A percentile compares a stretch with the other conserved stretches of the same genome.
Conservation (phyloP, 208 protist genomes). For the Leishmania tarentolae region DNA sequence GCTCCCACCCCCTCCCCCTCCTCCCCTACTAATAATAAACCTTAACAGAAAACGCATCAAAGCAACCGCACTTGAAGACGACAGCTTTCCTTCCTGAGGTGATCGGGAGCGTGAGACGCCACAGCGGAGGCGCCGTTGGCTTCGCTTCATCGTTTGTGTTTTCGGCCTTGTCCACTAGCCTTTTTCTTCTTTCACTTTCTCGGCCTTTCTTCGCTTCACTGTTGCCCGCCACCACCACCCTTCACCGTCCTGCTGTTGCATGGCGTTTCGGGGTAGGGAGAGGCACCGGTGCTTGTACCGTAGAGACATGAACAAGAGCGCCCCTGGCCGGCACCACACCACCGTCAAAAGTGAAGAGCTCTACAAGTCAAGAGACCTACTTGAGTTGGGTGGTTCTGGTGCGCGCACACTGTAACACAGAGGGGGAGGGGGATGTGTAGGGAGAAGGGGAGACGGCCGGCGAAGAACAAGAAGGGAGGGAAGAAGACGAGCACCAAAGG, state of each 20-base stretch:
- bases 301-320: background rate
- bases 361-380: background rate
- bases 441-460: background rate
- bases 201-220: background rate
- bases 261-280: background rate
- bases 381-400: background rate
- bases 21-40: constrained; percentile 1
- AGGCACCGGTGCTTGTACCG: background rate
- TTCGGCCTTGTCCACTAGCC: background rate
- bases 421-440: background rate
- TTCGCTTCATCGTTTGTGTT: too few species aligned
- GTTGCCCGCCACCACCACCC: too few species aligned
- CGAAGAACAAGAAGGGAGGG: too few species aligned
- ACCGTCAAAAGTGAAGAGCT: background rate
- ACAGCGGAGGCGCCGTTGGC: background rate
- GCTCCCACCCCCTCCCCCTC: background rate
- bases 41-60: background rate
- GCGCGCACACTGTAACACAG: background rate
- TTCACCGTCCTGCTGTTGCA: background rate
- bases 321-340: background rate
- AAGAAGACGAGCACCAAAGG: background rate
- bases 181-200: background rate
- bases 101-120: background rate
- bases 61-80: background rate
- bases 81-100: background rate